Conservation (phyloP, 2,329 filamentous ascomycete genomes). For the Fusarium sp. region DNA sequence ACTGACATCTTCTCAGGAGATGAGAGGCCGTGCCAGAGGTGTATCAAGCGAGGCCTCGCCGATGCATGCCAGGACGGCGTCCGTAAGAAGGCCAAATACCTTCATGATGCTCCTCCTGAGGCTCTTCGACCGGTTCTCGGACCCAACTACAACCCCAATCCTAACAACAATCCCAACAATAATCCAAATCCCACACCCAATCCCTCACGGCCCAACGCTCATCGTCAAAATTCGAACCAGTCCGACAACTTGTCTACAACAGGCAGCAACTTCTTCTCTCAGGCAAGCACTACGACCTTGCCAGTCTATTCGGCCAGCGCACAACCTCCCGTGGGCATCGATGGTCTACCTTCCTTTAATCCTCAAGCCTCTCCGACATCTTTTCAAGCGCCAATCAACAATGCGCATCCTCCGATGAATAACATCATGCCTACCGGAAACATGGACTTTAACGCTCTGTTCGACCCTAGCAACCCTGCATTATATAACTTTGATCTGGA, state of each 20-base stretch:
- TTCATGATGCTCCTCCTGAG: conserved; percentile 93
- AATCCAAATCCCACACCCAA: conserved; percentile 57
- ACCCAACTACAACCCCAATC: conserved; percentile 72
- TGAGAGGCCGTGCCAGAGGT: conserved; percentile 91
- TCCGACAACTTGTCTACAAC: conserved; percentile 59
- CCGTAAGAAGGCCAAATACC: conserved; percentile 98
- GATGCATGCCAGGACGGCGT: conserved; percentile 96
- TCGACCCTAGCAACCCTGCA: conserved; percentile 91
- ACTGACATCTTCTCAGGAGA: conserved; percentile 71
- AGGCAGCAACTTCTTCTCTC: conserved; percentile 60
- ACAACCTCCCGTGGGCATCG: conserved; percentile 60
- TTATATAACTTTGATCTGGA: conserved; percentile 97
- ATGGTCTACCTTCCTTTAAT: conserved; percentile 64
- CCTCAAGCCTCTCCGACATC: conserved; percentile 78
- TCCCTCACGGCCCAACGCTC: conserved; percentile 57
- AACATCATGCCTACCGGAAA: conserved; percentile 62
- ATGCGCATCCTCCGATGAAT: conserved; percentile 59
- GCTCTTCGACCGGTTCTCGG: conserved; percentile 87
- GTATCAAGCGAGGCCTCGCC: conserved; percentile 91
- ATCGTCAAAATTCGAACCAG: conserved; percentile 60
- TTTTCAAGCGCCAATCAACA: conserved; percentile 68
- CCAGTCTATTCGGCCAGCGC: conserved; percentile 61
- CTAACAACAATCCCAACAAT: conserved; percentile 64
- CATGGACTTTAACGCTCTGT: conserved; percentile 71
- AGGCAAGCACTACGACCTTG: conserved; percentile 59